phyloP scores from a whole-genome alignment of 83 land plant species.

The Diphasiastrum complanatum region DNA sequence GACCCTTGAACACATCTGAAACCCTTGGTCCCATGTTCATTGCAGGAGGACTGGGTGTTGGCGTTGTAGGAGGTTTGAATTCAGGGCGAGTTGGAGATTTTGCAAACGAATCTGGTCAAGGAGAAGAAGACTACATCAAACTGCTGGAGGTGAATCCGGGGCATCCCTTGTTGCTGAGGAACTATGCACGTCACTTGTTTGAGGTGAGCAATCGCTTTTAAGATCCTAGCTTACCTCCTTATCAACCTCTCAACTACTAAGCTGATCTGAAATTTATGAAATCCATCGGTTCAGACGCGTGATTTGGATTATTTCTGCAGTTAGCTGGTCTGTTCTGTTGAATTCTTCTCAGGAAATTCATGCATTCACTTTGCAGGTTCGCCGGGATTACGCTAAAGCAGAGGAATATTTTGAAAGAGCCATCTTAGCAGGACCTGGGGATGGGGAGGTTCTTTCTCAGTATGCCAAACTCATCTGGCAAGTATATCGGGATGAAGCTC shows the following conservation, averaged over 20 bases:
- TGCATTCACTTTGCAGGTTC: slow-evolving; percentile 28
- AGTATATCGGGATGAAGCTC: slow-evolving; percentile 28
- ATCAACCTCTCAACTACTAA: too few relatives aligned
- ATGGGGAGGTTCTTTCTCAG: slow-evolving; percentile 47
- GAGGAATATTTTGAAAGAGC: slow-evolving; percentile 58
- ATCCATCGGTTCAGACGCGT: not conserved
- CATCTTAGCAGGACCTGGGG: slow-evolving; percentile 46
- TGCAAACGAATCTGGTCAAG: too few relatives aligned
- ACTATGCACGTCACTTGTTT: slow-evolving; percentile 19
- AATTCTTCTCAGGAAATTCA: not conserved
- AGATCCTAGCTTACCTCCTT: not conserved
- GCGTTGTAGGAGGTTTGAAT: too few relatives aligned
- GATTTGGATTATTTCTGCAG: too few relatives aligned
- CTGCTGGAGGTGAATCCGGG: slow-evolving; percentile 19
- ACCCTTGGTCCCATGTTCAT: too few relatives aligned
- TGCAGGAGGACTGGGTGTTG: too few relatives aligned
- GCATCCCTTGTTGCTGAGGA: slow-evolving; percentile 15
- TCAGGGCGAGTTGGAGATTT: too few relatives aligned
- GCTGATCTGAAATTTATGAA: not conserved
- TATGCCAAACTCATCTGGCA: slow-evolving; percentile 60
- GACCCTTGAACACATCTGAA: too few relatives aligned
- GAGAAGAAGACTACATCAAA: too few relatives aligned
- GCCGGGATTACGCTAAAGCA: slow-evolving; percentile 38
- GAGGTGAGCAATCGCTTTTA: not conserved
- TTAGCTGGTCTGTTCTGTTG: too few relatives aligned